These are phyloP conservation scores for Yamadazyma atmosphaerica DNA, from an alignment of 1,139 yeast genomes.

Conservation along the genomic window DNA sequence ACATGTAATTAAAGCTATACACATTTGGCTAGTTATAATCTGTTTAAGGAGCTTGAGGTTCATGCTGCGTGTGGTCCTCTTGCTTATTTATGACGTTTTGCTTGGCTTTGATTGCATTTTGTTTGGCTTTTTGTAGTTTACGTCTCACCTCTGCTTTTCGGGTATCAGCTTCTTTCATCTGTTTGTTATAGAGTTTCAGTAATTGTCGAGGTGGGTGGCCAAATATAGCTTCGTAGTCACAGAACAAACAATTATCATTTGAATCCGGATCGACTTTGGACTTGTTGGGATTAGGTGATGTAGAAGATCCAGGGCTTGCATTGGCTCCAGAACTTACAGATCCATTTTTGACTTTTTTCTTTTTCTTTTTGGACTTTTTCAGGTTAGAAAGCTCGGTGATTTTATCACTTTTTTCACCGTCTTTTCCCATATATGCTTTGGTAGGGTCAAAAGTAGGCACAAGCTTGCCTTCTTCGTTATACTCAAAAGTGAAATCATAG, in stretches of 20 bases:
- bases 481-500: constrained; percentile 47
- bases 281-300: not conserved
- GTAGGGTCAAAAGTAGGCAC: constrained; percentile 44
- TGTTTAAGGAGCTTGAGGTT: too few species aligned
- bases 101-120: too few species aligned
- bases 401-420: constrained; percentile 7
- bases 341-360: constrained; percentile 6
- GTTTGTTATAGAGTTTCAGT: constrained; percentile 28
- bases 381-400: constrained; percentile 11
- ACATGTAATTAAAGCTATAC: too few species aligned
- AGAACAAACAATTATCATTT: constrained; percentile 15
- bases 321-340: too few species aligned
- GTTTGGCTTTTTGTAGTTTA: constrained; percentile 26
- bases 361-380: constrained; percentile 13
- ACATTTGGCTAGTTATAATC: too few species aligned
- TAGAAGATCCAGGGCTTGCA: not conserved
- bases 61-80: too few species aligned
- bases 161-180: constrained; percentile 33
- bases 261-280: constrained; percentile 17
- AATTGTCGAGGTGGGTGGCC: constrained; percentile 24
- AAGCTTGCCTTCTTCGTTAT: constrained; percentile 43
- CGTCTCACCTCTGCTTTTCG: constrained; percentile 33
- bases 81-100: too few species aligned
- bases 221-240: constrained; percentile 18
- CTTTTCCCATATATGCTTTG: constrained; percentile 32